These are phyloP conservation scores for Aphanocladium album DNA, from an alignment of 2,329 filamentous ascomycete genomes.

Conservation along the genomic window DNA sequence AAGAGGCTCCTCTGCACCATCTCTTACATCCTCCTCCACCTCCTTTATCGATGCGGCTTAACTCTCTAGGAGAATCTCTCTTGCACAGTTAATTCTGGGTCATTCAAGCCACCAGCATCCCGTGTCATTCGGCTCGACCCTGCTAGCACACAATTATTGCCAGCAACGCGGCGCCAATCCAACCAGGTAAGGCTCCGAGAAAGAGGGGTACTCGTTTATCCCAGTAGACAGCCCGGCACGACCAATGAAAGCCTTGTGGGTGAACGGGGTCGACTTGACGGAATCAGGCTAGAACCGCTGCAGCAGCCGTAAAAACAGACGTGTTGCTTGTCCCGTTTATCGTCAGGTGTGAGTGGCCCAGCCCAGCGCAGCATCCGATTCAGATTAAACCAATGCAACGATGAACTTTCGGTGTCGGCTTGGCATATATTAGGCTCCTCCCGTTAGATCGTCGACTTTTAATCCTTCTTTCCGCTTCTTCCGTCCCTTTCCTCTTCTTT, in stretches of 20 bases:
- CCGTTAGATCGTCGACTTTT: background rate
- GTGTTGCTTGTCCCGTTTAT: background rate
- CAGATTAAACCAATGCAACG: background rate
- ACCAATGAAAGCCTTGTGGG: background rate
- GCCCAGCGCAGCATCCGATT: background rate
- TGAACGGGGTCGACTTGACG: background rate
- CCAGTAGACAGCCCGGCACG: background rate
- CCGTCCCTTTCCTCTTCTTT: background rate
- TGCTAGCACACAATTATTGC: background rate
- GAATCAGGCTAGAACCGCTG: background rate
- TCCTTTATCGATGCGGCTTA: background rate
- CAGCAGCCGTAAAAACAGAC: background rate
- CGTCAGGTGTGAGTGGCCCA: background rate
- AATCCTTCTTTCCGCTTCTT: too few species aligned
- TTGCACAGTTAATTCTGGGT: background rate
- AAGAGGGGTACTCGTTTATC: slow-evolving; percentile 7
- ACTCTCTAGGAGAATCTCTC: background rate
- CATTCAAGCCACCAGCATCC: background rate
- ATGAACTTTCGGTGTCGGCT: background rate
- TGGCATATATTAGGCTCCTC: background rate
- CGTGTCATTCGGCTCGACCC: background rate
- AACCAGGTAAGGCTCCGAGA: slow-evolving; percentile 3
- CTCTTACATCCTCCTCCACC: background rate
- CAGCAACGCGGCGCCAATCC: background rate
- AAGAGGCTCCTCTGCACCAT: background rate